A percentile compares a stretch with the other conserved stretches of the same genome.
Evolutionary conservation across 2,329 filamentous ascomycete genomes (phyloP).

Genomic region (Sclerotinia spermophila): DNA sequence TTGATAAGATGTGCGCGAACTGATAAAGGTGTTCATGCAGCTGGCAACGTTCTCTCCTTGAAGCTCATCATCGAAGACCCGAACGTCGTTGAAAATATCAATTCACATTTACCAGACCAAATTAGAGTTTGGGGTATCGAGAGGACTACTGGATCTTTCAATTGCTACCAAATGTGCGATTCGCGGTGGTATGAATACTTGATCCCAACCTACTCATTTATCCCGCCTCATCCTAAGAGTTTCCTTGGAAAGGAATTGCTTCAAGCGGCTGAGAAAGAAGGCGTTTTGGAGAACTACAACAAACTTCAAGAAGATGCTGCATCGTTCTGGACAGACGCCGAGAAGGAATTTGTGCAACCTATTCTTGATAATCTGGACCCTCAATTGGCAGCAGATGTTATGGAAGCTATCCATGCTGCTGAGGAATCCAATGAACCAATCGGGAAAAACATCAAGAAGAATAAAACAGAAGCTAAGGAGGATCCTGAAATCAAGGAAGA

Average conservation of each 20-base stretch:
- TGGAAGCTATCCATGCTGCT: conserved; percentile 54
- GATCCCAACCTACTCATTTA: conserved; percentile 85
- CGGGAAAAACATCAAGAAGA: conserved; percentile 11
- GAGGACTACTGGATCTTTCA: conserved; percentile 85
- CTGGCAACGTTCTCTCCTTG: conserved; percentile 89
- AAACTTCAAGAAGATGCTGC: conserved; percentile 72
- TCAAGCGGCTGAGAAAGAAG: conserved; percentile 71
- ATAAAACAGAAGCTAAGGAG: conserved; percentile 12
- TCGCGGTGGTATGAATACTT: conserved; percentile 97
- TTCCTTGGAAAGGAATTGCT: conserved; percentile 79
- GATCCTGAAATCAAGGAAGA: neutral
- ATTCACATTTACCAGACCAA: conserved; percentile 76
- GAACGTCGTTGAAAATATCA: conserved; percentile 87
- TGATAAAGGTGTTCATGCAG: conserved; percentile 95
- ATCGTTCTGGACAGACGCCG: conserved; percentile 77
- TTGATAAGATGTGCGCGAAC: conserved; percentile 91
- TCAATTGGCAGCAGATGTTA: conserved; percentile 58
- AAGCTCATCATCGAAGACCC: conserved; percentile 94
- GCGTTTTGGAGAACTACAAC: conserved; percentile 65
- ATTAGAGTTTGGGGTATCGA: conserved; percentile 95
- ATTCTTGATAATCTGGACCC: conserved; percentile 61
- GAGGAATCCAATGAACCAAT: conserved; percentile 27
- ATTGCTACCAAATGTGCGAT: conserved; percentile 91
- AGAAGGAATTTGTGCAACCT: conserved; percentile 75
- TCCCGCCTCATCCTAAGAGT: conserved; percentile 87